phyloP scores from a whole-genome alignment of 352 stramenopile genomes.

The Phytophthora kernoviae region DNA sequence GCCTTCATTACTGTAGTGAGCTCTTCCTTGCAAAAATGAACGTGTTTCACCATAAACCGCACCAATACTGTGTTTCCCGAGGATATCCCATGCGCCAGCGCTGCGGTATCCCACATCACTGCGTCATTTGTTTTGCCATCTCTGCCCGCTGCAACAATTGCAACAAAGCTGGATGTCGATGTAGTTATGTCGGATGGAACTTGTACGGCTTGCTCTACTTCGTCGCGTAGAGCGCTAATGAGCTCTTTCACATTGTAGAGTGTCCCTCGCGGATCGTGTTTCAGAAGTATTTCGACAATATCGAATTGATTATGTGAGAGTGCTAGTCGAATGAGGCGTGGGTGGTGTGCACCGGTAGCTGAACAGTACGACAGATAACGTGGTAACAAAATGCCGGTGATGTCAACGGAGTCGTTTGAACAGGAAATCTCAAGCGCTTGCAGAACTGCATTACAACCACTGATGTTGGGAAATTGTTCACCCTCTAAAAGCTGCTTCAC shows the following conservation, averaged over 20 bases:
- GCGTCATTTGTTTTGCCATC: constrained; percentile 4
- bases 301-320: too few relatives aligned
- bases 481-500: constrained; percentile 12
- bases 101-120: constrained; percentile 18
- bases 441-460: constrained; percentile 16
- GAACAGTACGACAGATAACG: constrained; percentile 24
- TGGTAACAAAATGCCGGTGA: constrained; percentile 24
- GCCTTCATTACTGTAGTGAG: constrained; percentile 10
- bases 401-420: constrained; percentile 12
- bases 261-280: constrained; percentile 32
- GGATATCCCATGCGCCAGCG: constrained; percentile 13
- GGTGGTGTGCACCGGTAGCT: constrained; percentile 7
- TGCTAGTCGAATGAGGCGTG: constrained; percentile 20
- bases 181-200: neutral
- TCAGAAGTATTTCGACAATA: constrained; percentile 27
- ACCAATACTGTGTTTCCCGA: constrained; percentile 13
- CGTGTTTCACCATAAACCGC: constrained; percentile 24
- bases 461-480: constrained; percentile 17
- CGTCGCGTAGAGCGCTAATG: constrained; percentile 20
- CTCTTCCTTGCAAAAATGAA: constrained; percentile 8
- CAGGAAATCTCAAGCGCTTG: constrained; percentile 27
- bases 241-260: constrained; percentile 34
- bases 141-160: constrained; percentile 22
- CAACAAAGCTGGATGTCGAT: neutral
- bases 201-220: constrained; percentile 2